Evolutionary conservation across 2,329 filamentous ascomycete species (phyloP), one percentile per base, ranked within the genome.

Genomic region (Penicillium sp.): DNA sequence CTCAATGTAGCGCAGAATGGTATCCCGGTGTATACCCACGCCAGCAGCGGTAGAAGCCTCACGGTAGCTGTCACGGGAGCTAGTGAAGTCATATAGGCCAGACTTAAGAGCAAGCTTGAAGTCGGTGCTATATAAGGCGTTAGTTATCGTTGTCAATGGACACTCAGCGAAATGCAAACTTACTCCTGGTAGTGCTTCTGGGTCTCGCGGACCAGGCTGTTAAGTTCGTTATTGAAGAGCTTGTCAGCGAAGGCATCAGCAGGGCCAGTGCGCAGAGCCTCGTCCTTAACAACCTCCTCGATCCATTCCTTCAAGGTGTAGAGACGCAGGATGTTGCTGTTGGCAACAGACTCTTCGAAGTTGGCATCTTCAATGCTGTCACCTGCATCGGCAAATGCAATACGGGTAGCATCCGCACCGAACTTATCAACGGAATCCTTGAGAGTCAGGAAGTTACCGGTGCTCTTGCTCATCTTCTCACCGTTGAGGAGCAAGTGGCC

Each of bases 401-500:
- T 86, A 66, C 91, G 82, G 38, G 86, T 85, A 12, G 93, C 93
- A 68, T 97, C 93, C 8, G 93, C 91, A 63, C 93, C 93, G 62
- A 93, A 98, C 70, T 98, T 98, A 61, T 83, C 79, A 13, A 91
- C 85, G 28, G 90, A 80, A 55, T 96, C 87, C 47, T 83, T 80
- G 45, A 97, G 77, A 10, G 93, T 97, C 68, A 98, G 78, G 76
- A 98, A 98, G 74, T 97, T 98, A 55, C 93, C 93, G 0, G 90
- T 96, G 47, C 85, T 91, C 76, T 98, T 98, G 68, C 83, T 86
- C 93, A 98, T 98, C 80, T 98, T 98, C 68, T 95, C 88, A 43
- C 91, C 91, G 68, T 98, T 98, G 57, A 98, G 77, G 69, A 95
- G 82, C 63, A 97, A 74, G 72, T 97, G 91, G 1, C 93, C 93